Base-by-base conservation (phyloP, 2,329 filamentous ascomycete genomes). In the Arachnopeziza araneosa region DNA sequence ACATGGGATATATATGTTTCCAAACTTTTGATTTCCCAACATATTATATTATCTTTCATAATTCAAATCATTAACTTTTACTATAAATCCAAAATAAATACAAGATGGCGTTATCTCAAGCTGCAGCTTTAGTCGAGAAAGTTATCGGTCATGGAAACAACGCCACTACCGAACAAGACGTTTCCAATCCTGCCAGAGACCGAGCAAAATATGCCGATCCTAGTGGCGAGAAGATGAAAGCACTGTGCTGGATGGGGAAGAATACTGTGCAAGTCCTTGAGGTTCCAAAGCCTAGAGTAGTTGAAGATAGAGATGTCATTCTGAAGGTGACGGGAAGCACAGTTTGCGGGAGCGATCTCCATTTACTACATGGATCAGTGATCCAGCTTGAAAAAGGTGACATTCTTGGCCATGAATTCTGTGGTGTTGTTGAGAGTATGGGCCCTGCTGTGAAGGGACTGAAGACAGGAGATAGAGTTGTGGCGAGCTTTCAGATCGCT, bases 401-500 rank as follows among this genome's bases (percentile, higher is more conserved):
- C 69, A 81, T 83, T 24, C 73, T 83, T 0, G 80, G 80, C 32
- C 80, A 83, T 63, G 80, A 83, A 63, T 82, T 80, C 68, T 80
- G 78, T 64, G 80, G 80, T 22, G 67, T 78, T 1, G 75, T 83
- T 2, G 79, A 81, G 3, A 55, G 44, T 44, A 61, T 70, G 54
- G 88, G 88, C 0, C 72, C 82, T 0, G 77, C 64, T 0, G 79
- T 85, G 2, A 82, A 74, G 55, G 80, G 80, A 2, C 72, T 87
- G 54, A 74, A 84, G 61, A 73, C 78, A 8, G 88, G 87, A 17
- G 81, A 85, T 66, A 79, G 91, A 30, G 92, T 95, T 22, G 91
- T 96, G 1, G 91, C 89, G 0, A 89, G 86, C 10, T 96, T 96
- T 78, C 91, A 95, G 73, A 95, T 96, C 70, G 89, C 91, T 0